These are phyloP conservation scores for Zasmidium citrigriseum DNA, from an alignment of 2,329 filamentous ascomycete genomes.

Conservation along the genomic window DNA sequence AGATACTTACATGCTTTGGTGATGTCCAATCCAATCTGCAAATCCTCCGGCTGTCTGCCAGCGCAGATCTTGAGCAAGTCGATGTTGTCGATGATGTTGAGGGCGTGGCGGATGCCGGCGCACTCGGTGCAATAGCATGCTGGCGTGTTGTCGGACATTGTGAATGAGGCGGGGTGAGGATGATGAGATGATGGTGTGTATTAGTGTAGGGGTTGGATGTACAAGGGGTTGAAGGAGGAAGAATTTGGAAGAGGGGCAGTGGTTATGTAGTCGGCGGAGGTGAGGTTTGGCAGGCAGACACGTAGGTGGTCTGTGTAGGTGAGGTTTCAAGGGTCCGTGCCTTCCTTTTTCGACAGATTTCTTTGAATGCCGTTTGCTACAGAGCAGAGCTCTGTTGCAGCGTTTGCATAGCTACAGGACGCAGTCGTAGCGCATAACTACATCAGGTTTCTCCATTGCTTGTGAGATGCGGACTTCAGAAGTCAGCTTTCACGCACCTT, in stretches of 20 bases:
- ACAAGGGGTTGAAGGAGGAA: slow-evolving; percentile 11
- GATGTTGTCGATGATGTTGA: slow-evolving; percentile 30
- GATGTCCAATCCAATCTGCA: slow-evolving; percentile 25
- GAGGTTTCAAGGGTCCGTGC: background rate
- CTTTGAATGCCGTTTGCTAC: background rate
- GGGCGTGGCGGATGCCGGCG: slow-evolving; percentile 18
- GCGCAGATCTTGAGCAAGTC: slow-evolving; percentile 32
- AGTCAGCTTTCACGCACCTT: too few species aligned
- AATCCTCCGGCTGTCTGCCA: slow-evolving; percentile 12
- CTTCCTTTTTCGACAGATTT: background rate
- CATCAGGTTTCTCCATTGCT: background rate
- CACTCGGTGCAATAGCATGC: slow-evolving; percentile 14
- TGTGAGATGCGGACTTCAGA: background rate
- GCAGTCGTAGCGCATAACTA: background rate
- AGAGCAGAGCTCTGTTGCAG: background rate
- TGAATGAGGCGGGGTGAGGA: background rate
- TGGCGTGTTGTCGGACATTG: too few species aligned
- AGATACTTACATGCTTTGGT: background rate
- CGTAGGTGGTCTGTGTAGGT: background rate
- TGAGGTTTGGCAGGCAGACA: background rate
- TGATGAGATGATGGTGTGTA: background rate
- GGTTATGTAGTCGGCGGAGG: background rate
- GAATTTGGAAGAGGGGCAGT: background rate
- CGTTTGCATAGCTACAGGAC: background rate
- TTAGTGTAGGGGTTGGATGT: slow-evolving; percentile 7